A percentile compares a stretch with the other conserved stretches of the same genome.
Conservation (phyloP, 1,139 yeast species). For the Geotrichum candidum region DNA sequence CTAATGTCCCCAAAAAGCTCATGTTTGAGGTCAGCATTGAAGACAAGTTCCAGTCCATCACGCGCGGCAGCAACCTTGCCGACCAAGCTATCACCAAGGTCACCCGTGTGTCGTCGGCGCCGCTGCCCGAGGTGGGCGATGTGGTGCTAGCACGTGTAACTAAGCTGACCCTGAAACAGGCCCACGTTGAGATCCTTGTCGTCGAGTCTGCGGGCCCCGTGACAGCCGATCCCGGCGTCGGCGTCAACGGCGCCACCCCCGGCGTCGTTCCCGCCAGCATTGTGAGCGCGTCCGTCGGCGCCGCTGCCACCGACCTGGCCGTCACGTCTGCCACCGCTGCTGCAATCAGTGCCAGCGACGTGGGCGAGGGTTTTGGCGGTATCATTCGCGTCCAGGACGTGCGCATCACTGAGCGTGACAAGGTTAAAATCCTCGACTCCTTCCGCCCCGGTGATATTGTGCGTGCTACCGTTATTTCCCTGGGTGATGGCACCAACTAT, state of each 20-base stretch:
- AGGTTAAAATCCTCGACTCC: slow-evolving; percentile 68
- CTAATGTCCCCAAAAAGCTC: slow-evolving; percentile 14
- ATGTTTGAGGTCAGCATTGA: slow-evolving; percentile 35
- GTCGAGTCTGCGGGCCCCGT: slow-evolving; percentile 63
- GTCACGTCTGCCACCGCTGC: slow-evolving; percentile 36
- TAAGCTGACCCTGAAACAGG: slow-evolving; percentile 62
- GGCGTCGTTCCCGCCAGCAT: slow-evolving; percentile 23
- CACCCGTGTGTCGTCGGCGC: slow-evolving; percentile 32
- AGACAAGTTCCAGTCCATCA: slow-evolving; percentile 29
- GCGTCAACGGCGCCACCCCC: slow-evolving; percentile 50
- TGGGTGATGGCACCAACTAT: slow-evolving; percentile 92
- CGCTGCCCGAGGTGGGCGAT: slow-evolving; percentile 80
- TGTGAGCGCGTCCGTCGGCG: slow-evolving; percentile 27
- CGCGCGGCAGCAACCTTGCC: neutral
- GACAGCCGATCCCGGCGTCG: slow-evolving; percentile 59
- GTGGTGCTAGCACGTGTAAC: slow-evolving; percentile 72
- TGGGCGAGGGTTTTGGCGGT: slow-evolving; percentile 90
- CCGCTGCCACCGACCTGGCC: slow-evolving; percentile 42
- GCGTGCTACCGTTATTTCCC: slow-evolving; percentile 64
- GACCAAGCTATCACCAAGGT: slow-evolving; percentile 20
- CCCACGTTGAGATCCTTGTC: slow-evolving; percentile 74
- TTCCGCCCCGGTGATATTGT: slow-evolving; percentile 92
- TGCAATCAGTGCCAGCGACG: slow-evolving; percentile 49
- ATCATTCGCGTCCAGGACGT: slow-evolving; percentile 83
- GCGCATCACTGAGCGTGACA: slow-evolving; percentile 85